A percentile compares a stretch with the other conserved stretches of the same genome.
phyloP scores from a whole-genome alignment of 371 early-diverging fungal species.

The Batrachochytrium dendrobatidis region DNA sequence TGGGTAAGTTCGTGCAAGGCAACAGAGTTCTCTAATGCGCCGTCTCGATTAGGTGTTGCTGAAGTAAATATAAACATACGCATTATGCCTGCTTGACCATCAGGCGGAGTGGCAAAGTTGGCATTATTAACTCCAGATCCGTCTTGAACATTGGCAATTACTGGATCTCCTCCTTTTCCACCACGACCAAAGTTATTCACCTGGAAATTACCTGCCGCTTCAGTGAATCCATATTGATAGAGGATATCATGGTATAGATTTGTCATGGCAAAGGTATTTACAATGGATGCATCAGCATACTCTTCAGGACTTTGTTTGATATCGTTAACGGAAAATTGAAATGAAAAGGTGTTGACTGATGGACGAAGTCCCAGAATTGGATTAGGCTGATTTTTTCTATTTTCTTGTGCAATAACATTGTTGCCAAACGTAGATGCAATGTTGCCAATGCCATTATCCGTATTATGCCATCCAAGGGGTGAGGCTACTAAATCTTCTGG shows the following conservation, averaged over 20 bases:
- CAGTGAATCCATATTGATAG: constrained; percentile 37
- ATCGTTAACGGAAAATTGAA: constrained; percentile 8
- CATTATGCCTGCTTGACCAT: constrained; percentile 36
- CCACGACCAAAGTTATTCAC: constrained; percentile 35
- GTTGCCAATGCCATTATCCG: constrained; percentile 9
- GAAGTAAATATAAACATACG: constrained; percentile 35
- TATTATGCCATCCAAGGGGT: constrained; percentile 34
- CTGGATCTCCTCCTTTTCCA: constrained; percentile 65
- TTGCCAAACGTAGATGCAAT: constrained; percentile 57
- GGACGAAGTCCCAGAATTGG: too few species aligned
- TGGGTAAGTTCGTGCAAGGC: constrained; percentile 86
- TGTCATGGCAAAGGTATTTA: constrained; percentile 27
- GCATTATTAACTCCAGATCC: constrained; percentile 29
- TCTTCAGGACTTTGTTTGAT: constrained; percentile 3
- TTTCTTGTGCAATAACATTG: constrained; percentile 64
- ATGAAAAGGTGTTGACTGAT: constrained; percentile 3
- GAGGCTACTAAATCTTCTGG: constrained; percentile 49
- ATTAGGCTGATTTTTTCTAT: constrained; percentile 36
- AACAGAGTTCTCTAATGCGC: constrained; percentile 31
- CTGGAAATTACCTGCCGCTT: constrained; percentile 46
- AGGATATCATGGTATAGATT: constrained; percentile 37
- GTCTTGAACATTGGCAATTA: constrained; percentile 45
- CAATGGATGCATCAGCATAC: too few species aligned
- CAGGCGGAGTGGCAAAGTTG: constrained; percentile 39
- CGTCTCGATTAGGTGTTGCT: constrained; percentile 30